These are phyloP conservation scores for Xylariomycetidae sp. DNA, from an alignment of 2,329 filamentous ascomycete genomes.

Conservation along the genomic window DNA sequence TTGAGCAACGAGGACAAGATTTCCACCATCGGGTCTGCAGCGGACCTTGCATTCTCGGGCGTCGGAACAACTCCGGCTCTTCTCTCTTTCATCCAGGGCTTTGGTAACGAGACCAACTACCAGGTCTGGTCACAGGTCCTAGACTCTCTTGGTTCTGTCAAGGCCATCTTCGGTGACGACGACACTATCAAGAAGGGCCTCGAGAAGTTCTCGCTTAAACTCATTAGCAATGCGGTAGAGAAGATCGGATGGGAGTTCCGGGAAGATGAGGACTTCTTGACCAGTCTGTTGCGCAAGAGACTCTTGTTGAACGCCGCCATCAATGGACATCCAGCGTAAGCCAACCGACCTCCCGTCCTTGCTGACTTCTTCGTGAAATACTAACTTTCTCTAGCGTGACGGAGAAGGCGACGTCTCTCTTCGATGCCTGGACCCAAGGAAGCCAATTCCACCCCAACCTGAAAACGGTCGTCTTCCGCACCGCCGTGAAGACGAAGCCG, in stretches of 20 bases:
- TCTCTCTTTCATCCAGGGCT: conserved; percentile 78
- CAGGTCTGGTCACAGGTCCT: conserved; percentile 86
- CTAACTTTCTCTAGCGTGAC: conserved; percentile 44
- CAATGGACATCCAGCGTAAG: conserved; percentile 69
- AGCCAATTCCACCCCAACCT: conserved; percentile 75
- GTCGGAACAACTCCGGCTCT: conserved; percentile 76
- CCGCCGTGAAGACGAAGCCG: conserved; percentile 65
- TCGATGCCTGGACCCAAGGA: conserved; percentile 69
- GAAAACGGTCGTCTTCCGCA: conserved; percentile 72
- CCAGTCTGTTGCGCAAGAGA: conserved; percentile 73
- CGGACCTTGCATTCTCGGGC: conserved; percentile 82
- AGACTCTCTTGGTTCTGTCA: conserved; percentile 67
- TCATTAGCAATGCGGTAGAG: conserved; percentile 69
- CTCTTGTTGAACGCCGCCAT: conserved; percentile 70
- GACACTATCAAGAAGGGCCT: conserved; percentile 65
- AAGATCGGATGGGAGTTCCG: conserved; percentile 81
- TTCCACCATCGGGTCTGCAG: conserved; percentile 82
- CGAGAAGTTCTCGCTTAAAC: conserved; percentile 70
- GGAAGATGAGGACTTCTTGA: conserved; percentile 74
- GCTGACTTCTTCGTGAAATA: conserved; percentile 1
- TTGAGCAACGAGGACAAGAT: conserved; percentile 87
- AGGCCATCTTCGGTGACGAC: conserved; percentile 79
- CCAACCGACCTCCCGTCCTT: conserved; percentile 9
- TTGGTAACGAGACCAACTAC: conserved; percentile 74
- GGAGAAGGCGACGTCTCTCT: conserved; percentile 69